Evolutionary conservation across 768 basidiomycete species (phyloP), one percentile per base, ranked within the genome.

Genomic region (Leccinum variicolor): DNA sequence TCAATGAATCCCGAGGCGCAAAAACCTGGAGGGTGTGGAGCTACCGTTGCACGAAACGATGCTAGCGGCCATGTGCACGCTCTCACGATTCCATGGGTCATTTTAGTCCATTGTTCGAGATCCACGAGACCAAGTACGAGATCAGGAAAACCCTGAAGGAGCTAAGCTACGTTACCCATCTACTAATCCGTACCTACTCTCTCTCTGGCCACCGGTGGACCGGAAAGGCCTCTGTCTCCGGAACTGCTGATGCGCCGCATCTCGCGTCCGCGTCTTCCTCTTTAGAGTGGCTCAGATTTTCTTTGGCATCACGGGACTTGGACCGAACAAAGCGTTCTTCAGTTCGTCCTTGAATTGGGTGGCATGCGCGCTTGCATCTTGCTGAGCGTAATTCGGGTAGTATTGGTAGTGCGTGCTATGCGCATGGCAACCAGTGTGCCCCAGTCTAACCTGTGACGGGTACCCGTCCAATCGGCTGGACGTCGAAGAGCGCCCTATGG

Each of bases 61-160:
- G 47, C 17, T 26, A 5, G 41, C n/a, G n/a, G n/a, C 41, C 41
- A 43, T 43, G 41, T 49, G 34, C 53, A 23, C 57, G 49, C 34
- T 50, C 25, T 50, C 60, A 55, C 54, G 43, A 26, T 48, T 51
- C 55, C 52, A 19, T 33, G 34, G 33, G 41, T 34, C 33, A 5
- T 31, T 29, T 19, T 34, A 31, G 33, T 43, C 41, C 41, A 43
- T 43, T 43, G n/a, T 25, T n/a, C 36, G 48, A 60, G 64, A 70
- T 70, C 61, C 65, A 29, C 65, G 21, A 62, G 31, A 52, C n/a
- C 52, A 57, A 43, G 61, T 50, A 64, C 59, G 57, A 54, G 34
- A 69, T 73, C 62, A 63, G 57, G 55, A 46, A 62, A 73, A 53
- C 69, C 69, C 71, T 69, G 69, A 71, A 67, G 69, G 63, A 73